Conservation (phyloP, 1,284 basidiomycete species). For the Leccinum angustisporum region DNA sequence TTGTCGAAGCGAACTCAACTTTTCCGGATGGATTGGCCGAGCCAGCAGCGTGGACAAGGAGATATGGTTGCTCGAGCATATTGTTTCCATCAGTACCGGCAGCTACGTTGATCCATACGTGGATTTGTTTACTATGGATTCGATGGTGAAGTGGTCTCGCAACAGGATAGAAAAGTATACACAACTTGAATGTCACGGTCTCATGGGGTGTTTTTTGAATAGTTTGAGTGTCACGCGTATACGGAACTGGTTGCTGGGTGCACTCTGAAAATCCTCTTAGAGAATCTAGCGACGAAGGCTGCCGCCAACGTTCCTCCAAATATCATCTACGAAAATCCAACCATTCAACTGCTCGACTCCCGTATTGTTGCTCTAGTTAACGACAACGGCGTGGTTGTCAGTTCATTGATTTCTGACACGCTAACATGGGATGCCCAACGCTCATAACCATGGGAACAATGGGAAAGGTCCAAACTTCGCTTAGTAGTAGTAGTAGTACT, state of each 20-base stretch:
- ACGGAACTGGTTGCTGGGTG: slow-evolving; percentile 10
- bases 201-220: not conserved
- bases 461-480: too few species aligned
- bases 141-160: slow-evolving; percentile 10
- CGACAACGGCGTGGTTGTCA: too few species aligned
- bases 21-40: not conserved
- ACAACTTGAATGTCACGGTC: too few species aligned
- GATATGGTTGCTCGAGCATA: not conserved
- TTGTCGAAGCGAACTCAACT: not conserved
- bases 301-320: slow-evolving; percentile 13
- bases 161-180: not conserved
- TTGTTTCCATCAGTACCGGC: not conserved
- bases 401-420: too few species aligned
- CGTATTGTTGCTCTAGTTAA: slow-evolving; percentile 9
- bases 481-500: too few species aligned
- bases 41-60: not conserved
- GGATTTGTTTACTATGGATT: not conserved
- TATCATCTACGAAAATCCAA: slow-evolving; percentile 23
- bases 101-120: not conserved
- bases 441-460: too few species aligned
- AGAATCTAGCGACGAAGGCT: not conserved
- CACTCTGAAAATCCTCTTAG: slow-evolving; percentile 14
- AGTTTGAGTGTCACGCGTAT: slow-evolving; percentile 25
- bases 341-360: slow-evolving; percentile 6
- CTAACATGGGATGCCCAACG: too few species aligned